Evolutionary conservation across 1,139 yeast species (phyloP), one percentile per base, ranked within the genome.

Genomic region (Debaryomyces coudertii): DNA sequence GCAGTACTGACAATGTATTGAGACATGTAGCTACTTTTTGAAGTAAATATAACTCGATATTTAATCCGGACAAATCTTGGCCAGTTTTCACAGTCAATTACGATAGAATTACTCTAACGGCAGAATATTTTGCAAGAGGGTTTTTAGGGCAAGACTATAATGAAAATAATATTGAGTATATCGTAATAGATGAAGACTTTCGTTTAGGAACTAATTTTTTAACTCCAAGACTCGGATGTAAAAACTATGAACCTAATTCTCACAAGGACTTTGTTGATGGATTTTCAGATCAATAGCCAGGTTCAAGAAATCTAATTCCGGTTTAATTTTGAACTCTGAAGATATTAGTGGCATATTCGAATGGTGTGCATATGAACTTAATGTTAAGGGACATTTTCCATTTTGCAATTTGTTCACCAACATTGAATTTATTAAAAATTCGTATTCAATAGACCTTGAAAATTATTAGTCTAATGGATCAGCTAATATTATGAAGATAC

Each of bases 311-410:
- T 63, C 66, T 24, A 66, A 80, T 42, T 77, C 80, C 0, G 80
- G 73, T 2, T 57, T 66, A 38, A 58, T 64, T 36, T 50, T 71
- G 42, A 68, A 75, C 5, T 53, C 62, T 4, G 44, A 52, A 11
- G 85, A 83, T 53, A 69, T 80, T 36, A 57, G 58, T 37, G 56
- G 61, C 42, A 53, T 79, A 51, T 65, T 75, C 52, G 62, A 64
- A 40, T 63, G 77, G 64, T 81, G 85, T 62, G 82, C 81, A 2
- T 82, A 68, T 58, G 87, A 80, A 55, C 61, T 80, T 50, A 76
- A 76, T 53, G 77, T 70, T 14, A 63, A 63, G 28, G 85, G 85
- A 2, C 49, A 62, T 23, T 72, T 83, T 6, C 70, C 72, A n/a
- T 71, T 80, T 48, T 79, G 86, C 59, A 66, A 70, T 33, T 64